phyloP scores from a whole-genome alignment of 805 yeast genomes.

The Clavispora santaluciae region DNA sequence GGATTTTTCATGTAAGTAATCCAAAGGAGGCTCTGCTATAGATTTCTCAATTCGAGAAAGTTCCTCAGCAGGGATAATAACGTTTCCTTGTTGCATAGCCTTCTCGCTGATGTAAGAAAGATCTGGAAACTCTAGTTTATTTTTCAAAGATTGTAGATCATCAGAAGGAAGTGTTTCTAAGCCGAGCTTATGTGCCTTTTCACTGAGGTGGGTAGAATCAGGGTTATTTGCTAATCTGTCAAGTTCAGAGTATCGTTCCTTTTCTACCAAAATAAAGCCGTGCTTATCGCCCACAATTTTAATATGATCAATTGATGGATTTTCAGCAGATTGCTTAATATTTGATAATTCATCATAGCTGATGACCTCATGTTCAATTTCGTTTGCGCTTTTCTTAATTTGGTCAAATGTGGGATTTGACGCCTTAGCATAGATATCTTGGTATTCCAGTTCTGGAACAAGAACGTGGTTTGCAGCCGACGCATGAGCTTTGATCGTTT shows the following conservation, averaged over 20 bases:
- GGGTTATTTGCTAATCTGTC: slow-evolving; percentile 10
- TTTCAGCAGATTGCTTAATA: slow-evolving; percentile 3
- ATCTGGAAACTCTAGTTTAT: background rate
- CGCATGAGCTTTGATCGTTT: slow-evolving; percentile 4
- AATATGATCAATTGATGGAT: slow-evolving; percentile 6
- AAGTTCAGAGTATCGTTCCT: slow-evolving; percentile 3
- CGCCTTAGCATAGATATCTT: slow-evolving; percentile 4
- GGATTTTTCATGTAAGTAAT: slow-evolving; percentile 4
- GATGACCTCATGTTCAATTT: slow-evolving; percentile 4
- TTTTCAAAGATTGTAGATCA: background rate
- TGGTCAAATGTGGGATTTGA: slow-evolving; percentile 12
- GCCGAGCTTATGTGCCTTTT: slow-evolving; percentile 5
- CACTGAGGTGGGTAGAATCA: slow-evolving; percentile 6
- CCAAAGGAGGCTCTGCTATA: slow-evolving; percentile 3
- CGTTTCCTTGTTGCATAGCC: slow-evolving; percentile 6
- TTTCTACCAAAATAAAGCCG: slow-evolving; percentile 3
- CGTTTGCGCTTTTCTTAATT: slow-evolving; percentile 5
- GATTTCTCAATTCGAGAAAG: background rate
- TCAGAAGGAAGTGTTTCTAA: background rate
- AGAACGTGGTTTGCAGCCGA: slow-evolving; percentile 10
- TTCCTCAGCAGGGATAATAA: slow-evolving; percentile 5
- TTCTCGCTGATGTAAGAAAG: background rate
- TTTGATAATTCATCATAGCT: slow-evolving; percentile 2
- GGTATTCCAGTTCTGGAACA: slow-evolving; percentile 5
- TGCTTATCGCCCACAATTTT: background rate